These are phyloP conservation scores for Pseudisothecium myosuroides DNA, from an alignment of 225 moss, liverwort and hornwort genomes.

Conservation along the genomic window DNA sequence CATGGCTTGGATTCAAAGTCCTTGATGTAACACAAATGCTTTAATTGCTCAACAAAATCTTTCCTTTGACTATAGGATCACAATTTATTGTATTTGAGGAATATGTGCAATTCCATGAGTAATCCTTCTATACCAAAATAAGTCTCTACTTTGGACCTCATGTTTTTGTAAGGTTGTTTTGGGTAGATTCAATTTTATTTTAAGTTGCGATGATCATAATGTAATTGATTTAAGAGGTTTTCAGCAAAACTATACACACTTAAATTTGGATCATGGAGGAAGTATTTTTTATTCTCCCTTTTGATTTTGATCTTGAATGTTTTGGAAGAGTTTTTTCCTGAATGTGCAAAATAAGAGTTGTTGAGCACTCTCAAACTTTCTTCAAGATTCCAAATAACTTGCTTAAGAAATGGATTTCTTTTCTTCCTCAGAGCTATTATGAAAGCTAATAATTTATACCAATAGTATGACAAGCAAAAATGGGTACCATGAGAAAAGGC, in stretches of 20 bases:
- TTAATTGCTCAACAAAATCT: not conserved
- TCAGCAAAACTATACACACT: not conserved
- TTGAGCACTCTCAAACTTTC: not conserved
- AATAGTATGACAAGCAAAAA: not conserved
- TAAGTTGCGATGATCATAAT: not conserved
- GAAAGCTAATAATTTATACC: not conserved
- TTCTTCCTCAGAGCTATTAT: not conserved
- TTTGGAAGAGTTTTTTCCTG: not conserved
- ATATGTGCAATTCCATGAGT: too few species aligned
- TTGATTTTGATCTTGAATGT: not conserved
- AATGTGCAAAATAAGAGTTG: fast-evolving
- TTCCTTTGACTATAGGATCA: not conserved
- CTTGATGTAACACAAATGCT: fast-evolving
- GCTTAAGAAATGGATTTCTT: not conserved
- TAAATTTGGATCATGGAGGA: too few species aligned
- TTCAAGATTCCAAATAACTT: not conserved
- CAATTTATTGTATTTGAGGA: not conserved
- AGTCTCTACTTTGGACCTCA: not conserved
- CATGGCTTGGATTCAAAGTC: not conserved
- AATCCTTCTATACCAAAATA: fast-evolving
- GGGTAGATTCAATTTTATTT: not conserved
- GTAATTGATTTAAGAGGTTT: not conserved
- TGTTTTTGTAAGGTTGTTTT: not conserved
- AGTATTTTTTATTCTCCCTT: not conserved
- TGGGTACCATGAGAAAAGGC: not conserved